phyloP scores from a whole-genome alignment of 2,329 filamentous ascomycete species.

The Aspergillus jensenii region DNA sequence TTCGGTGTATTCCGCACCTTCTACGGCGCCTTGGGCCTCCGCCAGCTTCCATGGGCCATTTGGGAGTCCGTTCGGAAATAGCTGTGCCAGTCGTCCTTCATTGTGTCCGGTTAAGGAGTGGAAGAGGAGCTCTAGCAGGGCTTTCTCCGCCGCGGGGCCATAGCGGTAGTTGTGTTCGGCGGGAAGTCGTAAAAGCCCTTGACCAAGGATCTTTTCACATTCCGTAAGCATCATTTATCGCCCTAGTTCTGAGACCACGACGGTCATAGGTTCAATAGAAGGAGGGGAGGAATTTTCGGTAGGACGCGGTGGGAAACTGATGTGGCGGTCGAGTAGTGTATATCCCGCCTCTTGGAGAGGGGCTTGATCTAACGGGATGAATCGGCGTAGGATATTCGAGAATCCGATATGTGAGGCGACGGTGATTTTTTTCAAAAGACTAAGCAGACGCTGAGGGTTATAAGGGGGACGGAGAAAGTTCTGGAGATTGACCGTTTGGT shows the following conservation, averaged over 20 bases:
- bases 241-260: slow-evolving; percentile 16
- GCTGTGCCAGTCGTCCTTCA: slow-evolving; percentile 69
- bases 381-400: background rate
- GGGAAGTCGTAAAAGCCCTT: slow-evolving; percentile 77
- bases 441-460: background rate
- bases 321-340: slow-evolving; percentile 10
- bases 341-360: background rate
- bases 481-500: slow-evolving; percentile 7
- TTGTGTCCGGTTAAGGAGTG: slow-evolving; percentile 78
- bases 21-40: slow-evolving; percentile 85
- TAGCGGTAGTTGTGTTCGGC: slow-evolving; percentile 73
- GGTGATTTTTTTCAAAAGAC: background rate
- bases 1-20: slow-evolving; percentile 92
- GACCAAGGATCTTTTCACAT: slow-evolving; percentile 77
- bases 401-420: background rate
- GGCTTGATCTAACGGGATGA: background rate
- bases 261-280: slow-evolving; percentile 25
- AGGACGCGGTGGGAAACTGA: slow-evolving; percentile 2
- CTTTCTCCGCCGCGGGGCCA: slow-evolving; percentile 65
- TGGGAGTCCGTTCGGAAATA: slow-evolving; percentile 77
- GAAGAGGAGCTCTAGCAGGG: slow-evolving; percentile 79
- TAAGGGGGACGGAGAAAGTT: slow-evolving; percentile 2
- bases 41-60: slow-evolving; percentile 70
- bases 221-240: slow-evolving; percentile 47
- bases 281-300: background rate